These are phyloP conservation scores for Leccinum sublutescens DNA, from an alignment of 768 basidiomycete species.

Conservation along the genomic window DNA sequence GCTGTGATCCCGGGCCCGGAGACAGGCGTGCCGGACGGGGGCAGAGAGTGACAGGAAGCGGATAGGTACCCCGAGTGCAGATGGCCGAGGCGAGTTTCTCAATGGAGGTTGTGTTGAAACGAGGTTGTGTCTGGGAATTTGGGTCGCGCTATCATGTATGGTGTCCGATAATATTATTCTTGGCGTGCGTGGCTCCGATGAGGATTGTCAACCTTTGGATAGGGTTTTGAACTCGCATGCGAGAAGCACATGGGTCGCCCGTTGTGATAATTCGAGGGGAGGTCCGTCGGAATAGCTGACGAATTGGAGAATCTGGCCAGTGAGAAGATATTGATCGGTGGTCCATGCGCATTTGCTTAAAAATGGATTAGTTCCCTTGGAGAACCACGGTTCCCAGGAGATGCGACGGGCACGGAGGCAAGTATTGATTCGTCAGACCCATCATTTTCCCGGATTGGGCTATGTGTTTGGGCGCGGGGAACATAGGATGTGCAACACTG, in stretches of 20 bases:
- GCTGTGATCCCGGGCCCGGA: constrained; percentile 11
- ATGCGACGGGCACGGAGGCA: neutral
- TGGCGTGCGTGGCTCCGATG: neutral
- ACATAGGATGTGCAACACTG: neutral
- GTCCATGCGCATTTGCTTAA: neutral
- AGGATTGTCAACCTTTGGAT: constrained; percentile 8
- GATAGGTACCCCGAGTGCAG: neutral
- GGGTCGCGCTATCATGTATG: neutral
- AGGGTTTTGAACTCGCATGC: constrained; percentile 13
- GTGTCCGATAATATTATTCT: neutral
- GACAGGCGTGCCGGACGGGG: neutral
- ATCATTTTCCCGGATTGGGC: neutral
- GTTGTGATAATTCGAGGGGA: constrained; percentile 1
- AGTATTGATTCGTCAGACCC: neutral
- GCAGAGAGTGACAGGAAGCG: neutral
- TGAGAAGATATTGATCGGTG: neutral
- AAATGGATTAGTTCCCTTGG: neutral
- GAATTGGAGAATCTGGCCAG: neutral
- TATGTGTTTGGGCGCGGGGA: neutral
- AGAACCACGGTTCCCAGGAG: constrained; percentile 1
- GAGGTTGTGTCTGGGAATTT: constrained; percentile 6
- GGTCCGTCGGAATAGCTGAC: neutral
- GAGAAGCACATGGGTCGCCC: constrained; percentile 1
- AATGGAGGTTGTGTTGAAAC: neutral
- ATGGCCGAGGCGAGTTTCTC: neutral